Evolutionary conservation across 805 yeast genomes (phyloP).

Genomic region (Wickerhamomyces silvicola): DNA sequence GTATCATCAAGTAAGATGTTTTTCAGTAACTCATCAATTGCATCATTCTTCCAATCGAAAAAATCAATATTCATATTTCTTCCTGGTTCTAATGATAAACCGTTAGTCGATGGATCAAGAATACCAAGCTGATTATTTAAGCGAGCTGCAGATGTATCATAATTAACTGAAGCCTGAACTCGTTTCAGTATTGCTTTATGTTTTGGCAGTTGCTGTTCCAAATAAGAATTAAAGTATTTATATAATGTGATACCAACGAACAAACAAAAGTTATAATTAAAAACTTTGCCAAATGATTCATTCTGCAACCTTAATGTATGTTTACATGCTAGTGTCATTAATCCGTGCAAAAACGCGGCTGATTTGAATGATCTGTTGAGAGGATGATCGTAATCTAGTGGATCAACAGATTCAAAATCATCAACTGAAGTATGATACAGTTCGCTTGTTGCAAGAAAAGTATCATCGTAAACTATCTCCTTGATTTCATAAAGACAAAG

Average conservation of each 20-base stretch:
- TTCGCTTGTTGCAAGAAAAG: background rate
- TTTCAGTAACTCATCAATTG: conserved; percentile 11
- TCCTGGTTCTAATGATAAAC: too few relatives aligned
- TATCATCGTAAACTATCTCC: background rate
- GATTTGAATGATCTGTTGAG: conserved; percentile 7
- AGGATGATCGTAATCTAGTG: conserved; percentile 1
- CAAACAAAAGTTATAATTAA: conserved; percentile 8
- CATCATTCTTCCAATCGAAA: conserved; percentile 10
- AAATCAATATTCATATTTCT: conserved; percentile 4
- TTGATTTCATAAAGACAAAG: background rate
- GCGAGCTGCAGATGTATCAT: background rate
- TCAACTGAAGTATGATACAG: conserved; percentile 2
- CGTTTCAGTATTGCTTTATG: conserved; percentile 5
- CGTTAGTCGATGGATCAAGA: too few relatives aligned
- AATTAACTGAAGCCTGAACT: conserved; percentile 1
- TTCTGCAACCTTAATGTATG: conserved; percentile 8
- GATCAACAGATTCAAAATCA: conserved; percentile 14
- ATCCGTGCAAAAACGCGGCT: conserved; percentile 10
- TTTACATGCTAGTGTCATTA: conserved; percentile 8
- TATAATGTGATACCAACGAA: conserved; percentile 10
- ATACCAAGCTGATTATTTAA: too few relatives aligned
- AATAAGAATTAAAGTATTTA: conserved; percentile 7
- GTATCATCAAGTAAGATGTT: conserved; percentile 8
- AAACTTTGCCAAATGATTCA: conserved; percentile 11
- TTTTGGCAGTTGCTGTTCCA: conserved; percentile 5